Evolutionary conservation across 352 stramenopile species (phyloP).

Genomic region (Phytopythium montanum): DNA sequence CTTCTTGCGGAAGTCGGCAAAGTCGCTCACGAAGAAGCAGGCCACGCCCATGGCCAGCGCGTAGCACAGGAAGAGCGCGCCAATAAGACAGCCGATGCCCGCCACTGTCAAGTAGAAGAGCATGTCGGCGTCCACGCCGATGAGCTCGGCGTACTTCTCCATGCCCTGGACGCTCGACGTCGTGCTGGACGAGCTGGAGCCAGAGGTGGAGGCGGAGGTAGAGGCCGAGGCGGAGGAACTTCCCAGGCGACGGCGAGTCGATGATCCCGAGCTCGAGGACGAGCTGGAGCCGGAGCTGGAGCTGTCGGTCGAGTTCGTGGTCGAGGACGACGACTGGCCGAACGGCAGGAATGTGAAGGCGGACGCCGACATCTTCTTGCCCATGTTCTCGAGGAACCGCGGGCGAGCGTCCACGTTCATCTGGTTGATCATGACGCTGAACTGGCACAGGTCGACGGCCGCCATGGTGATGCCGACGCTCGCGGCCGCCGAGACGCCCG

Average conservation of each 20-base stretch:
- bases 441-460: conserved; percentile 75
- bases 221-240: conserved; percentile 14
- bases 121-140: conserved; percentile 73
- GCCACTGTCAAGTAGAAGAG: conserved; percentile 80
- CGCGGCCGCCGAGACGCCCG: conserved; percentile 49
- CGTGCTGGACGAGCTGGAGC: conserved; percentile 19
- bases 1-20: conserved; percentile 50
- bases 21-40: conserved; percentile 53
- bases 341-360: conserved; percentile 68
- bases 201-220: conserved; percentile 12
- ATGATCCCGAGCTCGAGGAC: conserved; percentile 5
- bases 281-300: conserved; percentile 1
- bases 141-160: conserved; percentile 73
- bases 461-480: conserved; percentile 68
- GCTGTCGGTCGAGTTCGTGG: conserved; percentile 11
- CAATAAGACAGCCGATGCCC: conserved; percentile 46
- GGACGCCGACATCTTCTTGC: conserved; percentile 59
- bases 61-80: conserved; percentile 45
- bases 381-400: conserved; percentile 74
- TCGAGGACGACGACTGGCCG: conserved; percentile 30
- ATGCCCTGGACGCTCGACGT: conserved; percentile 53
- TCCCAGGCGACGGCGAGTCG: conserved; percentile 26
- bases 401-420: conserved; percentile 78
- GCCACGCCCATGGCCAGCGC: conserved; percentile 37
- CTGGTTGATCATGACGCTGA: conserved; percentile 82